Base-by-base conservation (phyloP, 768 basidiomycete genomes). In the Scleroderma citrinum region DNA sequence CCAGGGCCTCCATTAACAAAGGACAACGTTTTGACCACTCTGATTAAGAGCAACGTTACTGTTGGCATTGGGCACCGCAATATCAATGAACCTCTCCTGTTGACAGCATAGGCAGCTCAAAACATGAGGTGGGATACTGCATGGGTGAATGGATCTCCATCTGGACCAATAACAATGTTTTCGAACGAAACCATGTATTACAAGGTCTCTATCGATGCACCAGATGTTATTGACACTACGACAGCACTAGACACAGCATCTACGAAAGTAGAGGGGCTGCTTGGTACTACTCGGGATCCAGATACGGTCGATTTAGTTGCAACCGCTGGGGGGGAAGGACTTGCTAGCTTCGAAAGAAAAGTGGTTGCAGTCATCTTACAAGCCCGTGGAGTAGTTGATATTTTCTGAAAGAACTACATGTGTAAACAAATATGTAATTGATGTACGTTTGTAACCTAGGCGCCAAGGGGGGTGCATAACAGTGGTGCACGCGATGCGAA, bases 61-160 rank as follows among this genome's bases (percentile, higher is more conserved):
- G 78, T 87, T 17, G 84, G 74, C 0, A 63, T 88, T 24, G 84
- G 82, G 45, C 56, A 54, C 39, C 49, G 62, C 35, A 61, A 74
- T 1, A 66, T 45, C 73, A 62, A 14, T 75, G 77, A 40, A 82
- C 77, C 54, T 77, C 81, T 34, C 79, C 83, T 21, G 66, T 85
- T 23, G 87, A 94, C 64, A 75, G 92, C 47, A 71, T 98, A 50
- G 73, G 97, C 47, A 74, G 96, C 44, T 90, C 93, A 6, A 86
- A 91, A 54, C 86, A 87, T 47, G 90, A 93, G 35, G 83, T 66
- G 94, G 97, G 63, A 98, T 79, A 62, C 67, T 87, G 63, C 78
- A 86, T 47, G 98, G 95, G 96, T 96, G 93, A 86, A 94, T 86
- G 44, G 40, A 76, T 68, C 1, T 13, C 26, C 63, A 12, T 38